Conservation (phyloP, 1,284 basidiomycete species). For the Ganoderma sinense region DNA sequence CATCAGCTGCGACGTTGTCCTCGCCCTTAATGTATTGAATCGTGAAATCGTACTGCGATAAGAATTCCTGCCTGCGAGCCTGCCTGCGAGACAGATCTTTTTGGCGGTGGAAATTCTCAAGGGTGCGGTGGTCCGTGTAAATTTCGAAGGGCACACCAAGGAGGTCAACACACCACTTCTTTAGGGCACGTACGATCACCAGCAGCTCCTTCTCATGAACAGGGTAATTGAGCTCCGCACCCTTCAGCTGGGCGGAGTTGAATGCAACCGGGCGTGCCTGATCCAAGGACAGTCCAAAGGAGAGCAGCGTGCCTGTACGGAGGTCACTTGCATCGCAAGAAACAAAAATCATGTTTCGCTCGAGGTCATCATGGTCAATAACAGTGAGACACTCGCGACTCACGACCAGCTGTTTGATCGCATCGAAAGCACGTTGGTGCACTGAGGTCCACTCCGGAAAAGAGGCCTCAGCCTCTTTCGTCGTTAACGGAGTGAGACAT, state of each 20-base stretch:
- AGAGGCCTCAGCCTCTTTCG: background rate
- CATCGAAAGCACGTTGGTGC: slow-evolving; percentile 46
- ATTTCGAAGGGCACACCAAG: slow-evolving; percentile 43
- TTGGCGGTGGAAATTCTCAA: slow-evolving; percentile 47
- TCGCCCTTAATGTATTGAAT: slow-evolving; percentile 46
- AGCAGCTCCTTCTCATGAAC: slow-evolving; percentile 39
- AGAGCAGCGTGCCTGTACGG: slow-evolving; percentile 35
- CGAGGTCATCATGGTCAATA: slow-evolving; percentile 42
- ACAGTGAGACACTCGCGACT: slow-evolving; percentile 38
- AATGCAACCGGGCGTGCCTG: slow-evolving; percentile 23
- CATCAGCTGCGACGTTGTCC: slow-evolving; percentile 44
- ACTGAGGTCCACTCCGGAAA: background rate
- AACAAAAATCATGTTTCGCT: slow-evolving; percentile 36
- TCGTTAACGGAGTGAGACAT: slow-evolving; percentile 29
- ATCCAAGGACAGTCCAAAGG: slow-evolving; percentile 27
- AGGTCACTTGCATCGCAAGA: slow-evolving; percentile 36
- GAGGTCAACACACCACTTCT: slow-evolving; percentile 45
- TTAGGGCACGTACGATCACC: slow-evolving; percentile 29
- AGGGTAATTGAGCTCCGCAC: slow-evolving; percentile 37
- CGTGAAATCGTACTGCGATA: slow-evolving; percentile 44
- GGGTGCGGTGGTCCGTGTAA: slow-evolving; percentile 48
- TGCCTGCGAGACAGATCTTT: slow-evolving; percentile 44
- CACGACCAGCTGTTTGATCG: slow-evolving; percentile 44
- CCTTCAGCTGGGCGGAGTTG: slow-evolving; percentile 26
- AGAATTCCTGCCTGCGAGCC: slow-evolving; percentile 45